Conservation (phyloP, 352 stramenopile species). For the Plasmopara muralis region DNA sequence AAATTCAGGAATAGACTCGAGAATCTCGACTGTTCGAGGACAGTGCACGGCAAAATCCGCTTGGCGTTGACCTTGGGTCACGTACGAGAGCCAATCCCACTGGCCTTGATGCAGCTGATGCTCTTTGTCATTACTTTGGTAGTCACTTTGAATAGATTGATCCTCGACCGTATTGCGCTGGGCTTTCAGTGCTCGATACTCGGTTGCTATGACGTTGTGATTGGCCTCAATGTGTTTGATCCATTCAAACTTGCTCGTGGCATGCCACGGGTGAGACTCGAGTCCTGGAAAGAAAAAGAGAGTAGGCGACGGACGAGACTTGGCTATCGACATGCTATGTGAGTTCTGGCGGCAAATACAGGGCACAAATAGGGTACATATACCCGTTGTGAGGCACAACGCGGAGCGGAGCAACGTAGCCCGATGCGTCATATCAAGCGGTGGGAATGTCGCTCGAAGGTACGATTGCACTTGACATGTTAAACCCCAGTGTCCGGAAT, state of each 20-base stretch:
- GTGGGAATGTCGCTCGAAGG: no score
- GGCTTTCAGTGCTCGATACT: conserved; percentile 49
- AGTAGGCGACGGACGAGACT: conserved; percentile 67
- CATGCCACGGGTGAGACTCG: conserved; percentile 55
- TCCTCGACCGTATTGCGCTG: conserved; percentile 15
- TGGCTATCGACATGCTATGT: conserved; percentile 24
- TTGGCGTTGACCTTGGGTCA: conserved; percentile 63
- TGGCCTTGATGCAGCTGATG: conserved; percentile 71
- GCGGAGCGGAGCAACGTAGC: conserved; percentile 66
- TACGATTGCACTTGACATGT: no score
- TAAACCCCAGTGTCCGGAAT: no score
- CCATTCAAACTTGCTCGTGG: conserved; percentile 52
- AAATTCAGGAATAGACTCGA: conserved; percentile 78
- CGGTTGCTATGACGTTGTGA: conserved; percentile 46
- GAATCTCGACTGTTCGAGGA: conserved; percentile 54
- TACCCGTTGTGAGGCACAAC: conserved; percentile 72
- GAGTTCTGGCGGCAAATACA: not conserved
- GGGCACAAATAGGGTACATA: not conserved
- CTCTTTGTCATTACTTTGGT: conserved; percentile 64
- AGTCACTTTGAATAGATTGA: conserved; percentile 28
- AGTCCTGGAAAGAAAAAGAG: conserved; percentile 77
- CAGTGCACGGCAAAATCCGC: conserved; percentile 57
- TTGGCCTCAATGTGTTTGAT: conserved; percentile 48
- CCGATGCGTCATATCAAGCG: conserved; percentile 25
- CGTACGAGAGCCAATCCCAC: conserved; percentile 93